Evolutionary conservation across 345 rosid genomes (phyloP).

Genomic region (Hibiscus tridactylites): DNA sequence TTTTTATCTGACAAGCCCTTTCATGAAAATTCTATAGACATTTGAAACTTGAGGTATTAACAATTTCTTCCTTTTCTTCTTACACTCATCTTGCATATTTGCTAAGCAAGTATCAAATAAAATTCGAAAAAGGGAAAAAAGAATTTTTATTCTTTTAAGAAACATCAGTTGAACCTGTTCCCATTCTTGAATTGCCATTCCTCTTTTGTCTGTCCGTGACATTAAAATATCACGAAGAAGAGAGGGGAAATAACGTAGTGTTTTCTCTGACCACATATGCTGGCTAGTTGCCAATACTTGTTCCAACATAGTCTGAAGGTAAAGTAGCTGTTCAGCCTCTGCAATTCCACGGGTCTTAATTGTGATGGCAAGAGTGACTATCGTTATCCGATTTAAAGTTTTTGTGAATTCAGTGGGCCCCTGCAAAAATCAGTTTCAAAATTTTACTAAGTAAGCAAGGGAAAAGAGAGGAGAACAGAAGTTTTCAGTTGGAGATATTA

Average conservation of each 20-base stretch:
- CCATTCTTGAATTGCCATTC: constrained; percentile 72
- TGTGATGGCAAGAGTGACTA: constrained; percentile 85
- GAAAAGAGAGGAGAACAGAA: constrained; percentile 8
- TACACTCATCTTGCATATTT: neutral
- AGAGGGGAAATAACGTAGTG: constrained; percentile 70
- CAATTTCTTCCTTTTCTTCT: neutral
- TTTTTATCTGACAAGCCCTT: constrained; percentile 4
- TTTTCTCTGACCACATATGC: constrained; percentile 95
- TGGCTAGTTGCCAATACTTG: constrained; percentile 84
- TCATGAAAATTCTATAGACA: neutral
- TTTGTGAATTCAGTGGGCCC: constrained; percentile 98
- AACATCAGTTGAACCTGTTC: constrained; percentile 46
- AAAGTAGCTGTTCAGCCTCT: constrained; percentile 89
- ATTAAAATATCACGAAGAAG: constrained; percentile 67
- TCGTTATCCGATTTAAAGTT: constrained; percentile 78
- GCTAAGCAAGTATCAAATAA: constrained; percentile 5
- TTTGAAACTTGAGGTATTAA: neutral
- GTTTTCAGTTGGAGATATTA: constrained; percentile 3
- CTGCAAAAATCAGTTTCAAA: constrained; percentile 31
- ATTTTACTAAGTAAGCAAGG: constrained; percentile 12
- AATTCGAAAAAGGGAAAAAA: neutral
- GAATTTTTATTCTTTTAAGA: neutral
- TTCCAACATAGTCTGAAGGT: constrained; percentile 84
- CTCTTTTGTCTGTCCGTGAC: constrained; percentile 63
- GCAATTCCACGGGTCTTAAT: constrained; percentile 96